Conservation (phyloP, 495 filamentous ascomycete species). For the Trichocladium uniseriatum region DNA sequence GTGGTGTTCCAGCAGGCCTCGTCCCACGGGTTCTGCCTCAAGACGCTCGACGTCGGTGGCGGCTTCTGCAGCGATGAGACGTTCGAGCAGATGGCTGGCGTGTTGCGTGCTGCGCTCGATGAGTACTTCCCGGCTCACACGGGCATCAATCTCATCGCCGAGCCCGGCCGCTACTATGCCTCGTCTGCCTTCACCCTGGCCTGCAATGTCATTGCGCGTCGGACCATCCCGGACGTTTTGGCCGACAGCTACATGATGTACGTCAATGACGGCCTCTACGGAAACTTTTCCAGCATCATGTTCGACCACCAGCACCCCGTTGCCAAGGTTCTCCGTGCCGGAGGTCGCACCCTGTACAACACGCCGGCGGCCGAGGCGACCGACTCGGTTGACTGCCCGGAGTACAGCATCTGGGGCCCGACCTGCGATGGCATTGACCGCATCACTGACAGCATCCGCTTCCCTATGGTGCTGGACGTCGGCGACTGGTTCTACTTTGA, state of each 20-base stretch:
- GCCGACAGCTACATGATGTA: slow-evolving; percentile 84
- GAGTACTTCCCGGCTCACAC: slow-evolving; percentile 69
- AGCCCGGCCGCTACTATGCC: slow-evolving; percentile 94
- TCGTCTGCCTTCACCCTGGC: slow-evolving; percentile 87
- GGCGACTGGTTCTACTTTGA: slow-evolving; percentile 98
- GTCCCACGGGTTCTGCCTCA: slow-evolving; percentile 65
- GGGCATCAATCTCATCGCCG: slow-evolving; percentile 77
- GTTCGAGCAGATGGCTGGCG: slow-evolving; percentile 81
- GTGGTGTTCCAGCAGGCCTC: slow-evolving; percentile 81
- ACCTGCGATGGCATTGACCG: slow-evolving; percentile 97
- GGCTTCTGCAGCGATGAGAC: slow-evolving; percentile 73
- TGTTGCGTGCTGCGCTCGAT: slow-evolving; percentile 72
- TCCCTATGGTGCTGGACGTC: slow-evolving; percentile 66
- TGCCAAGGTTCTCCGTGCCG: slow-evolving; percentile 66
- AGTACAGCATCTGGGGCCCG: slow-evolving; percentile 96
- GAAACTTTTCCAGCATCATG: slow-evolving; percentile 97
- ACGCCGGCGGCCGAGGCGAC: slow-evolving; percentile 28
- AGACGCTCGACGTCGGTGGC: slow-evolving; percentile 88
- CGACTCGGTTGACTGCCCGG: slow-evolving; percentile 37
- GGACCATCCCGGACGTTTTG: slow-evolving; percentile 52
- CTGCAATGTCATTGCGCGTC: slow-evolving; percentile 90
- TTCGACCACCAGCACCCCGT: slow-evolving; percentile 94
- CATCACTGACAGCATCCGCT: slow-evolving; percentile 65
- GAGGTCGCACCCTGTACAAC: slow-evolving; percentile 43
- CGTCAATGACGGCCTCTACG: slow-evolving; percentile 93